Evolutionary conservation across 1,139 yeast species (phyloP).

Genomic region (Suhomyces guaymorum): DNA sequence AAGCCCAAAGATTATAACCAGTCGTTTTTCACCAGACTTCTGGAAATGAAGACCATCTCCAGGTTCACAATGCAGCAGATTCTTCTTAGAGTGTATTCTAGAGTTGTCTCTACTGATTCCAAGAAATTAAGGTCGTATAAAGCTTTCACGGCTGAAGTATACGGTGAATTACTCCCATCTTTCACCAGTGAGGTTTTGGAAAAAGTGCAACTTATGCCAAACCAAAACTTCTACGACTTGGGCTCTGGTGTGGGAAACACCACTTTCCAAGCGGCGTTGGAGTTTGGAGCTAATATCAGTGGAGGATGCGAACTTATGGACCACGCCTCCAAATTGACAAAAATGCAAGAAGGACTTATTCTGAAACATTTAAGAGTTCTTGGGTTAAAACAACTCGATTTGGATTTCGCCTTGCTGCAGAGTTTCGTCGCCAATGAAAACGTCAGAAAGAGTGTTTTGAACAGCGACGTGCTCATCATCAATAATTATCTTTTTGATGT

Average conservation of each 20-base stretch:
- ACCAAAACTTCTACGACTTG: slow-evolving; percentile 70
- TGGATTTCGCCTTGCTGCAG: slow-evolving; percentile 62
- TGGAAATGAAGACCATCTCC: slow-evolving; percentile 47
- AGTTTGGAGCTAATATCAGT: slow-evolving; percentile 71
- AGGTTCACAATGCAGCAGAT: slow-evolving; percentile 64
- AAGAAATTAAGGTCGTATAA: slow-evolving; percentile 66
- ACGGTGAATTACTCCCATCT: slow-evolving; percentile 85
- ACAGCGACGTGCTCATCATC: slow-evolving; percentile 71
- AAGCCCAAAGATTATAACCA: slow-evolving; percentile 25
- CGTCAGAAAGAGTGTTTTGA: slow-evolving; percentile 54
- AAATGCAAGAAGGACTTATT: slow-evolving; percentile 59
- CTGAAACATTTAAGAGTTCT: slow-evolving; percentile 56
- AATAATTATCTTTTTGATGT: slow-evolving; percentile 85
- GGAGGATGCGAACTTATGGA: slow-evolving; percentile 92
- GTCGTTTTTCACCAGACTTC: slow-evolving; percentile 34
- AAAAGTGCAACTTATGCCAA: slow-evolving; percentile 57
- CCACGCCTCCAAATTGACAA: slow-evolving; percentile 72
- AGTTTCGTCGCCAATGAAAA: slow-evolving; percentile 68
- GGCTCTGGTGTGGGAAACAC: slow-evolving; percentile 97
- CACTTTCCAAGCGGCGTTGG: slow-evolving; percentile 84
- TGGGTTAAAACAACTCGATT: slow-evolving; percentile 61
- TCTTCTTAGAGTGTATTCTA: slow-evolving; percentile 67
- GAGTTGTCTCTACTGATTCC: slow-evolving; percentile 78
- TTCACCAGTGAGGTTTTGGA: slow-evolving; percentile 70
- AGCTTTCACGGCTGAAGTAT: slow-evolving; percentile 88